phyloP scores from a whole-genome alignment of 768 basidiomycete species.

The Phanerochaete carnosa region DNA sequence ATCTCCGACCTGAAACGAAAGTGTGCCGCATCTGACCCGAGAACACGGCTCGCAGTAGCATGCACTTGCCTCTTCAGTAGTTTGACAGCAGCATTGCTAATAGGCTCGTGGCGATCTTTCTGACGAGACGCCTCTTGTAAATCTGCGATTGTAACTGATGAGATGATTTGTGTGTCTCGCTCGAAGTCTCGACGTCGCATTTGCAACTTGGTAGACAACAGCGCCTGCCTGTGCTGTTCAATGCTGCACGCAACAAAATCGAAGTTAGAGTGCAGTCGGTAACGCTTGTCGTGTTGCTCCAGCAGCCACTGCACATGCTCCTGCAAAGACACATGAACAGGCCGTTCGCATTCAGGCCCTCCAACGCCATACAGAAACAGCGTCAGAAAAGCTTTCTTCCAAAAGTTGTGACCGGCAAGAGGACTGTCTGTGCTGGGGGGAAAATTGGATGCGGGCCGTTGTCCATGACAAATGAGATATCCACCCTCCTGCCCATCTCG shows the following conservation, averaged over 20 bases:
- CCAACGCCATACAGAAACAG: conserved; percentile 25
- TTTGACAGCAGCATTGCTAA: conserved; percentile 10
- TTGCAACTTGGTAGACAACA: neutral
- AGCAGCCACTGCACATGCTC: conserved; percentile 29
- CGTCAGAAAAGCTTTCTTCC: conserved; percentile 13
- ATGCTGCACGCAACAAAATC: conserved; percentile 23
- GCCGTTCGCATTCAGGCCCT: conserved; percentile 15
- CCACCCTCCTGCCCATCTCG: conserved; percentile 18
- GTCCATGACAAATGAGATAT: conserved; percentile 22
- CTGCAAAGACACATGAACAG: conserved; percentile 9
- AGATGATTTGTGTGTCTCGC: neutral
- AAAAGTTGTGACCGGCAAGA: too few species aligned
- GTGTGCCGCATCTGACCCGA: neutral
- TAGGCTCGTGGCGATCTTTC: conserved; percentile 18
- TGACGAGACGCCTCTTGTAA: neutral
- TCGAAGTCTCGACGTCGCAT: neutral
- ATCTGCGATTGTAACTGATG: neutral
- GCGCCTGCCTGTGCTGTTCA: neutral
- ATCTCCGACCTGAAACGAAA: neutral
- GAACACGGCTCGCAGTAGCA: conserved; percentile 13
- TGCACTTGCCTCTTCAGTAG: conserved; percentile 14
- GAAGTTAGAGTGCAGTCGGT: conserved; percentile 30
- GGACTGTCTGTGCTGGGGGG: too few species aligned
- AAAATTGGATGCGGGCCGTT: conserved; percentile 2
- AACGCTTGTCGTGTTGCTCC: conserved; percentile 27